phyloP scores from a whole-genome alignment of 2,329 filamentous ascomycete species.

The Teratosphaeria gauchensis region DNA sequence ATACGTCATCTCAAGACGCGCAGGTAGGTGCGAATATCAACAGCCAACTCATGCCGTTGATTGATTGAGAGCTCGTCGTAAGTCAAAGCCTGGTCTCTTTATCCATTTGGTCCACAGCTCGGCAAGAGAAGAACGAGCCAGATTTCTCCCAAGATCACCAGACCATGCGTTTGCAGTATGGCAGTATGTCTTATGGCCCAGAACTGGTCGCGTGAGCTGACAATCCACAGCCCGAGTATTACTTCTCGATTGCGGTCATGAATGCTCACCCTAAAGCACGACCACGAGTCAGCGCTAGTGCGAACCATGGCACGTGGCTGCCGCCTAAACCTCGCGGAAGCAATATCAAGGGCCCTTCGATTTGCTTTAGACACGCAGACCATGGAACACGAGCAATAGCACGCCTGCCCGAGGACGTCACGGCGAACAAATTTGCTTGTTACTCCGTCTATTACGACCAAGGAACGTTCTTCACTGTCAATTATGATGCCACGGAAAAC shows the following conservation, averaged over 20 bases:
- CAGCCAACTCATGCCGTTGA: not conserved
- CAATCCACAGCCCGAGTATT: conserved; percentile 2
- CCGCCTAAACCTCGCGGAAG: conserved; percentile 2
- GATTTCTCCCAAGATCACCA: not conserved
- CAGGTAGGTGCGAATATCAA: not conserved
- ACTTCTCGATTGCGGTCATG: conserved; percentile 2
- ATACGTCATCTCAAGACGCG: not conserved
- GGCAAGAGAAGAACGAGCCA: not conserved
- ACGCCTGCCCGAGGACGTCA: not conserved
- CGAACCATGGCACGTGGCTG: conserved; percentile 1
- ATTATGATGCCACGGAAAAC: conserved; percentile 6
- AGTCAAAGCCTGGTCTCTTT: not conserved
- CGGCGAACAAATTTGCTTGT: not conserved
- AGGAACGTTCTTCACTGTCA: conserved; percentile 5
- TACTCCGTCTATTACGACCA: conserved; percentile 10
- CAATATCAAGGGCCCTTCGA: not conserved
- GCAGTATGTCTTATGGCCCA: not conserved
- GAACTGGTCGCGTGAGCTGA: not conserved
- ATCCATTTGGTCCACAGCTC: not conserved
- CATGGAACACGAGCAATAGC: not conserved
- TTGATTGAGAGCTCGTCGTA: not conserved
- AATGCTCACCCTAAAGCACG: not conserved
- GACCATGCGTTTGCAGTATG: not conserved
- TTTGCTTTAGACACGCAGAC: not conserved
- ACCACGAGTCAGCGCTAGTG: not conserved